Evolutionary conservation across 2,329 filamentous ascomycete genomes (phyloP), one percentile per base, ranked within the genome.

Genomic region (Neurospora crassa): DNA sequence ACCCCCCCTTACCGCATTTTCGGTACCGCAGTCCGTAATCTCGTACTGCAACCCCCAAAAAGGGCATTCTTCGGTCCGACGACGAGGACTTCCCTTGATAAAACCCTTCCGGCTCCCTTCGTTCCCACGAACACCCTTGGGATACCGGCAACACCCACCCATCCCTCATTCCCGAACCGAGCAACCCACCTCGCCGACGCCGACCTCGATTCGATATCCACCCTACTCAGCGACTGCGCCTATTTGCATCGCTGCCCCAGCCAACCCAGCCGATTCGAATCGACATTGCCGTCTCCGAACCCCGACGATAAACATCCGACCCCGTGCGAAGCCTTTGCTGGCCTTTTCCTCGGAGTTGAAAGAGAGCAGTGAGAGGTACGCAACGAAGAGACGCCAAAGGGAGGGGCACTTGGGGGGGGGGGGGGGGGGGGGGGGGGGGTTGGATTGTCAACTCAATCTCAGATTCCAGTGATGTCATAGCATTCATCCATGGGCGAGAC

Each of bases 51-150:
- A 24, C 47, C 47, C 29, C 29, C 29, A 63, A 63, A 63, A 72
- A 71, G 76, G 75, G 74, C 81, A 84, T 84, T 83, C 82, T 82
- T 83, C 79, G 79, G 79, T 78, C 78, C 78, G 78, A 78, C 79
- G 73, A 79, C 78, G 78, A 82, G 80, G 82, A 83, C 83, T 82
- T 70, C 77, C 78, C 75, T 77, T 78, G 79, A 63, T 63, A 63
- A 34, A 63, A 78, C 79, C 76, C 76, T 76, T 75, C 75, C 76
- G 70, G n/a, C 79, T 78, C 79, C 80, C 81, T 82, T 79, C 78
- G 78, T 78, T 74, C 75, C 73, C 53, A 63, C 53, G 72, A 72
- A 71, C 67, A 59, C 68, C 47, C 67, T 73, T 68, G 71, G 53
- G 53, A 63, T 63, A 63, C 53, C 53, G 43, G 68, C 41, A 29